Evolutionary conservation across 768 basidiomycete genomes (phyloP).

Genomic region (Lanmaoa rubissima): DNA sequence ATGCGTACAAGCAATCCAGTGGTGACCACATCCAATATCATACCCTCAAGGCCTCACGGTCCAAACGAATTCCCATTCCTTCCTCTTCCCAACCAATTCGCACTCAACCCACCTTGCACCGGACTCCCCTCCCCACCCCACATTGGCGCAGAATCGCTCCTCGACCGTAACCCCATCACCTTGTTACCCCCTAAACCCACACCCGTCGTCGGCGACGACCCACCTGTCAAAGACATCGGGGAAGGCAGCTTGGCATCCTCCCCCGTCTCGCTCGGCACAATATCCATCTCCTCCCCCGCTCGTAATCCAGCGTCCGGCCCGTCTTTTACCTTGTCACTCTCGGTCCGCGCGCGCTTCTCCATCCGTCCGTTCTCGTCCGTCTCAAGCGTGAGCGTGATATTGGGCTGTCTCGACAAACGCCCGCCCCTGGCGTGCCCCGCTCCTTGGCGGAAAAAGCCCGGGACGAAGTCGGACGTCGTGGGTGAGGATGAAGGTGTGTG

Average conservation of each 20-base stretch:
- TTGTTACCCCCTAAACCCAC: slow-evolving; percentile 13
- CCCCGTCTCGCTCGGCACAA: slow-evolving; percentile 7
- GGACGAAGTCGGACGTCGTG: slow-evolving; percentile 22
- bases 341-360: slow-evolving; percentile 28
- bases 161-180: slow-evolving; percentile 21
- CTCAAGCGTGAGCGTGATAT: slow-evolving; percentile 30
- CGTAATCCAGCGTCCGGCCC: slow-evolving; percentile 8
- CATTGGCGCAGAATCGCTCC: slow-evolving; percentile 27
- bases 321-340: slow-evolving; percentile 7
- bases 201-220: slow-evolving; percentile 14
- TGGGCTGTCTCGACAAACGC: slow-evolving; percentile 25
- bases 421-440: slow-evolving; percentile 24
- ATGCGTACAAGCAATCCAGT: not conserved
- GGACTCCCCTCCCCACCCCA: slow-evolving; percentile 16
- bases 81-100: slow-evolving; percentile 29
- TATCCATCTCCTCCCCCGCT: slow-evolving; percentile 26
- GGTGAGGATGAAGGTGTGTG: slow-evolving; percentile 32
- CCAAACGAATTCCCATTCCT: slow-evolving; percentile 28
- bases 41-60: slow-evolving; percentile 14
- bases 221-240: slow-evolving; percentile 20
- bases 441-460: slow-evolving; percentile 8
- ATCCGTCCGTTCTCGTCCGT: slow-evolving; percentile 20
- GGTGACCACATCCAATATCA: not conserved
- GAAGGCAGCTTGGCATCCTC: slow-evolving; percentile 22
- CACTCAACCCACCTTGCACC: slow-evolving; percentile 24